These are phyloP conservation scores for Metarhizium rileyi DNA, from an alignment of 2,329 filamentous ascomycete species.

Conservation along the genomic window DNA sequence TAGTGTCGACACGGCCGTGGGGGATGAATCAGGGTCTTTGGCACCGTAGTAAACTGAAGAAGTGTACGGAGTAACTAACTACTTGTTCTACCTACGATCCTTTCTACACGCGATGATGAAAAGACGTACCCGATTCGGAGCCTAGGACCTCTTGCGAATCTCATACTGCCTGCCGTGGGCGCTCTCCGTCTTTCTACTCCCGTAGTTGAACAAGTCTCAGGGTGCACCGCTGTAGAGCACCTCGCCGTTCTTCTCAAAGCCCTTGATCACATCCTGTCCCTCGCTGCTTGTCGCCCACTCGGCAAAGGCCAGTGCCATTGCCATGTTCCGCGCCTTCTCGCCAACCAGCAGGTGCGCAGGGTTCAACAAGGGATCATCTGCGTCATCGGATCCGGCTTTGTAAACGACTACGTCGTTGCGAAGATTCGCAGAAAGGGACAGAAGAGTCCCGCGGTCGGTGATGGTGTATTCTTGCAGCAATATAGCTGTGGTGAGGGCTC, in stretches of 20 bases:
- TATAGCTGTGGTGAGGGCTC: slow-evolving; percentile 32
- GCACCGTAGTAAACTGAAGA: too few species aligned
- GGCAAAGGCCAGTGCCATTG: slow-evolving; percentile 26
- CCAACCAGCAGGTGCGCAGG: slow-evolving; percentile 33
- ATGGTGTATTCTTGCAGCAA: slow-evolving; percentile 35
- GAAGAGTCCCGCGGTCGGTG: slow-evolving; percentile 34
- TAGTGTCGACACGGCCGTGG: too few species aligned
- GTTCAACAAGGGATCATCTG: slow-evolving; percentile 29
- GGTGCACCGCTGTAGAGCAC: slow-evolving; percentile 28
- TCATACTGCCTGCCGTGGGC: too few species aligned
- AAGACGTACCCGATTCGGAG: too few species aligned
- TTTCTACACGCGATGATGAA: too few species aligned
- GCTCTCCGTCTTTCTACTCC: too few species aligned
- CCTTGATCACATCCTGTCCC: slow-evolving; percentile 26
- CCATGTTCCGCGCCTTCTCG: slow-evolving; percentile 21
- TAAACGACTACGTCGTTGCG: slow-evolving; percentile 25
- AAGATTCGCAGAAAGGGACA: slow-evolving; percentile 25
- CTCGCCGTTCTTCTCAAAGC: slow-evolving; percentile 27
- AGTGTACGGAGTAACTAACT: too few species aligned
- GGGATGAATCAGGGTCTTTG: too few species aligned
- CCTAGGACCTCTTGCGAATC: too few species aligned
- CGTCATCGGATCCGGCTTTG: slow-evolving; percentile 24
- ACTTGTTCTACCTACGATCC: too few species aligned
- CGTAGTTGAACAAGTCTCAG: neutral
- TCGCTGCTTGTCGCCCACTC: slow-evolving; percentile 28